phyloP scores from a whole-genome alignment of 2,329 filamentous ascomycete genomes.

The Beauveria australis region DNA sequence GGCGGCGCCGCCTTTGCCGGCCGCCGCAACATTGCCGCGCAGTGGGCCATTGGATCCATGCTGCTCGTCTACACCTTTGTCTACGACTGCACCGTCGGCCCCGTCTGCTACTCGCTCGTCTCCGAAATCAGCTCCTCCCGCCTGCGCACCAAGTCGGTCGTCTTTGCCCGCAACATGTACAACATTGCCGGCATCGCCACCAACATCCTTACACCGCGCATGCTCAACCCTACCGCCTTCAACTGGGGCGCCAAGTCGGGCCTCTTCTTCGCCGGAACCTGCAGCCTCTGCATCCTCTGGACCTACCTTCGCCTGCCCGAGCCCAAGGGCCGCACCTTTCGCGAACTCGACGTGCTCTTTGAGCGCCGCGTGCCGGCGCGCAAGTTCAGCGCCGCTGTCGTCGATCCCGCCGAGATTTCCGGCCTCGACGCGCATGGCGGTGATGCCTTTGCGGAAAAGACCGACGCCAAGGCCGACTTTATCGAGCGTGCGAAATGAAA shows the following conservation, averaged over 20 bases:
- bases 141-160: conserved; percentile 37
- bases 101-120: conserved; percentile 78
- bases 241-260: conserved; percentile 40
- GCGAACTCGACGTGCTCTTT: conserved; percentile 49
- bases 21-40: conserved; percentile 25
- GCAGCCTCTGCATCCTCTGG: conserved; percentile 38
- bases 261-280: conserved; percentile 37
- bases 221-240: conserved; percentile 38
- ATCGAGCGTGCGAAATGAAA: not conserved
- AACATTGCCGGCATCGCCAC: conserved; percentile 39
- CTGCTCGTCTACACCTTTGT: conserved; percentile 36
- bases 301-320: conserved; percentile 46
- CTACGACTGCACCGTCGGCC: conserved; percentile 31
- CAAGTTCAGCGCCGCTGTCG: conserved; percentile 28
- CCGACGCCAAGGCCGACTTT: not conserved
- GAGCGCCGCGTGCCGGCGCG: conserved; percentile 34
- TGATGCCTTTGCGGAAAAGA: not conserved
- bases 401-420: conserved; percentile 13
- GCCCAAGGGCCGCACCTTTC: conserved; percentile 44
- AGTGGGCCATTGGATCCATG: conserved; percentile 30
- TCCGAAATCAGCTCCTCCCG: conserved; percentile 40
- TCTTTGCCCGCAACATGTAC: conserved; percentile 37
- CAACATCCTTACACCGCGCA: conserved; percentile 38
- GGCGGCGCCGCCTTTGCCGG: conserved; percentile 29
- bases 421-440: not conserved